Conservation (phyloP, 2,329 filamentous ascomycete genomes). For the Cordyceps javanica region DNA sequence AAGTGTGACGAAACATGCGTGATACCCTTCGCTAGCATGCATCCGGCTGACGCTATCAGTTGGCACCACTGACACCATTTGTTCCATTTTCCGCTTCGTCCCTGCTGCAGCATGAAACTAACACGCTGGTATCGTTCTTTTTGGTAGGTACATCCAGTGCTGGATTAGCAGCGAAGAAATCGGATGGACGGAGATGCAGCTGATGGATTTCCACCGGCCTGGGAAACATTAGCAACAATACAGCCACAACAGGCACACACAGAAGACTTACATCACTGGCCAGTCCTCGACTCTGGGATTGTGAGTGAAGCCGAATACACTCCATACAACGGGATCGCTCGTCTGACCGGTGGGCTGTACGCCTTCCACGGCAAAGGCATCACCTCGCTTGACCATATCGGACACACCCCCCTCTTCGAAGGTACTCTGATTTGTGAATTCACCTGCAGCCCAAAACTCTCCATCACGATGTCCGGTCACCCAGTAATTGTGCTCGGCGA, state of each 20-base stretch:
- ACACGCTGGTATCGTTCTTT: slow-evolving; percentile 33
- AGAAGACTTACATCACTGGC: slow-evolving; percentile 42
- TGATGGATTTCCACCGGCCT: slow-evolving; percentile 45
- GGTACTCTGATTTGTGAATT: slow-evolving; percentile 45
- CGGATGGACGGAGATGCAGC: slow-evolving; percentile 37
- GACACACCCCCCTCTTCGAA: slow-evolving; percentile 37
- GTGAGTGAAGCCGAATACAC: slow-evolving; percentile 43
- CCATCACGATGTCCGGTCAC: slow-evolving; percentile 43
- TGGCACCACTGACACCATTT: slow-evolving; percentile 10
- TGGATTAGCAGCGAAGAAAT: slow-evolving; percentile 41
- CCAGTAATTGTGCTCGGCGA: slow-evolving; percentile 42
- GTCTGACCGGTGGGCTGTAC: slow-evolving; percentile 17
- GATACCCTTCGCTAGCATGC: neutral
- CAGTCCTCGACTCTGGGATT: slow-evolving; percentile 44
- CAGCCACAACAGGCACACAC: neutral
- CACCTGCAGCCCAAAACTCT: slow-evolving; percentile 45
- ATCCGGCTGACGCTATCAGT: slow-evolving; percentile 21
- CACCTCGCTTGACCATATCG: slow-evolving; percentile 40
- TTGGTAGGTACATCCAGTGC: slow-evolving; percentile 36
- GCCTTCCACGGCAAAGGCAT: slow-evolving; percentile 36
- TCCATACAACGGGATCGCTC: slow-evolving; percentile 37
- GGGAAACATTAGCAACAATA: slow-evolving; percentile 5
- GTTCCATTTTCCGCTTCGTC: neutral
- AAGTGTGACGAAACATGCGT: neutral
- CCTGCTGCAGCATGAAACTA: slow-evolving; percentile 30